Base-by-base conservation (phyloP, 176 grass and related monocot species). In the Eremochloa ophiuroides region DNA sequence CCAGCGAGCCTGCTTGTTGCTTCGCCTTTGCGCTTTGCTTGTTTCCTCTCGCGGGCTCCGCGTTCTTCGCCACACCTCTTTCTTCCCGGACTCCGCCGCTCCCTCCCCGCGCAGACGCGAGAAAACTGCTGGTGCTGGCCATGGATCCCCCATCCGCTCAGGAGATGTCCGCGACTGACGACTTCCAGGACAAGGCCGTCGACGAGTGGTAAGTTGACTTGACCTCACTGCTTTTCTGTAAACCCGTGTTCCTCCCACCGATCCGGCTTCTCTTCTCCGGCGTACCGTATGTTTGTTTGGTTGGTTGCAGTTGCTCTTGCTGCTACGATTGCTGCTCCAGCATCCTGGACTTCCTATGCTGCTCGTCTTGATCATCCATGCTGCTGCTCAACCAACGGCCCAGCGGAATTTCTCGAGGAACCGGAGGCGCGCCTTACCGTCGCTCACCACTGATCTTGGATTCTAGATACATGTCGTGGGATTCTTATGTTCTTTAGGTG, bases 341-440 rank as follows among this genome's bases (percentile, higher is more conserved):
- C 75, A 87, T 91, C 74, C 82, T 91, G 1, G 87, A 92, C 58
- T 94, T 85, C 84, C 59, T 94, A 7, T 94, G 92, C 81, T 94
- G 92, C 37, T 70, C 80, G 31, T 91, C 86, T 14, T 87, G 84
- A 79, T 51, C 6, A 47, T n/a, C 39, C 28, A 30, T 70, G 67
- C 40, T 13, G 27, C 63, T 59, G 6, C 55, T 74, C 62, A 3
- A 39, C 72, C 71, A 6, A 39, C 9, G 15, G 20, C 16, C 48
- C 6, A 25, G 39, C 11, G 16, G 20, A 26, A 10, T 22, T 31
- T 18, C n/a, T 63, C 7, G 30, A 28, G 16, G 65, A 12, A 16
- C 15, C 30, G 55, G 64, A 25, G 8, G 18, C n/a, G n/a, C n/a
- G n/a, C 64, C 34, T 14, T 6, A 34, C 23, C 66, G 34, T 70